phyloP scores from a whole-genome alignment of 352 stramenopile species.

The Phytophthora cajani region DNA sequence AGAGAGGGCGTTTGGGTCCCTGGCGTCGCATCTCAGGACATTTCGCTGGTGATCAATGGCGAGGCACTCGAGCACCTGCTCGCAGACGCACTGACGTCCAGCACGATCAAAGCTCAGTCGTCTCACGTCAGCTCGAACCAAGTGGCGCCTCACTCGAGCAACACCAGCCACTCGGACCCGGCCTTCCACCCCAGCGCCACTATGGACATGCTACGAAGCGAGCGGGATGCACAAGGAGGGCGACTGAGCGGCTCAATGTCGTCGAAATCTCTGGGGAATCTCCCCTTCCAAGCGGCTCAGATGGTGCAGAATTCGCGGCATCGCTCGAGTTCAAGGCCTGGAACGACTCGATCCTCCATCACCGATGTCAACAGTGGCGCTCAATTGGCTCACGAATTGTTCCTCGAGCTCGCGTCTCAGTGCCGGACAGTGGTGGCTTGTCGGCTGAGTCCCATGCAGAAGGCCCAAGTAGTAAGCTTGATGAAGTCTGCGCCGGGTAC shows the following conservation, averaged over 20 bases:
- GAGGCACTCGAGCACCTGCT: conserved; percentile 81
- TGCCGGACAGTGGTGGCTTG: conserved; percentile 90
- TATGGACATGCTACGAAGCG: conserved; percentile 16
- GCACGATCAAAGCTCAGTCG: conserved; percentile 21
- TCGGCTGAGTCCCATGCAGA: conserved; percentile 91
- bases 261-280: conserved; percentile 55
- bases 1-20: conserved; percentile 81
- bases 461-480: conserved; percentile 94
- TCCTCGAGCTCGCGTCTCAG: conserved; percentile 86
- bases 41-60: conserved; percentile 86
- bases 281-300: conserved; percentile 40
- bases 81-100: conserved; percentile 39
- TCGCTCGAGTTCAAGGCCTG: conserved; percentile 28
- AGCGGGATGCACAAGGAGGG: conserved; percentile 13
- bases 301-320: conserved; percentile 37
- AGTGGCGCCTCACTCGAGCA: conserved; percentile 17
- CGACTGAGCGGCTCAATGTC: conserved; percentile 50
- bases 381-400: conserved; percentile 63
- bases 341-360: conserved; percentile 45
- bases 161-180: conserved; percentile 11
- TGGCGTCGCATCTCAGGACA: conserved; percentile 71
- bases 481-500: conserved; percentile 84
- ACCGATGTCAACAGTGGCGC: conserved; percentile 18
- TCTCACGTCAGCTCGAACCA: conserved; percentile 28
- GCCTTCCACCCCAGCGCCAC: conserved; percentile 5